A percentile compares a stretch with the other conserved stretches of the same genome.
These are phyloP conservation scores for Candida ascalaphidarum DNA, from an alignment of 805 yeast species.

Conservation along the genomic window DNA sequence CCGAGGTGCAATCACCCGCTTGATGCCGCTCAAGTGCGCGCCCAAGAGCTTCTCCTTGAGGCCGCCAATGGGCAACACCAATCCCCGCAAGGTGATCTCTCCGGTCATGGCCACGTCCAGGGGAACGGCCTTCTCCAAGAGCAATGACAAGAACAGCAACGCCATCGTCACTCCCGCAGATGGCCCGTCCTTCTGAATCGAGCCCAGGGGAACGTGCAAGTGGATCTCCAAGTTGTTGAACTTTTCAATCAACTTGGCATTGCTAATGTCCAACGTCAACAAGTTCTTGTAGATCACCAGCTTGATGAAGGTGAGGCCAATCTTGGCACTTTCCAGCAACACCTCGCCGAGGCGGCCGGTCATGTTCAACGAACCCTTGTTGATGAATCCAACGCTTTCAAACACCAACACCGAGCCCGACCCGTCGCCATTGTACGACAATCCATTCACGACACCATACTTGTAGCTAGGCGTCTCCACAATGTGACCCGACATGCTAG, in stretches of 20 bases:
- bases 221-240: conserved; percentile 51
- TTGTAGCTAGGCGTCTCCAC: conserved; percentile 39
- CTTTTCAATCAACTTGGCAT: conserved; percentile 26
- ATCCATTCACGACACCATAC: conserved; percentile 77
- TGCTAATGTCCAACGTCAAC: conserved; percentile 20
- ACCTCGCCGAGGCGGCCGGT: conserved; percentile 84
- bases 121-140: conserved; percentile 36
- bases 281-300: conserved; percentile 35
- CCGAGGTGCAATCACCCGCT: conserved; percentile 60
- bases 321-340: conserved; percentile 70
- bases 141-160: conserved; percentile 34
- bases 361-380: conserved; percentile 38
- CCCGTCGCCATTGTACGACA: conserved; percentile 82
- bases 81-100: conserved; percentile 71
- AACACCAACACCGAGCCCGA: conserved; percentile 74
- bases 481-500: conserved; percentile 24
- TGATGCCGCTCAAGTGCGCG: conserved; percentile 56
- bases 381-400: conserved; percentile 57
- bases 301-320: conserved; percentile 67
- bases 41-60: conserved; percentile 70
- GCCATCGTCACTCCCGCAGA: conserved; percentile 47
- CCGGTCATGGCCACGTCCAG: conserved; percentile 74
- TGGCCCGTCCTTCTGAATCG: conserved; percentile 40
- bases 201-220: conserved; percentile 42
- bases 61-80: conserved; percentile 78